These are phyloP conservation scores for Posidonia australis DNA, from an alignment of 106 monocot species.

Conservation along the genomic window DNA sequence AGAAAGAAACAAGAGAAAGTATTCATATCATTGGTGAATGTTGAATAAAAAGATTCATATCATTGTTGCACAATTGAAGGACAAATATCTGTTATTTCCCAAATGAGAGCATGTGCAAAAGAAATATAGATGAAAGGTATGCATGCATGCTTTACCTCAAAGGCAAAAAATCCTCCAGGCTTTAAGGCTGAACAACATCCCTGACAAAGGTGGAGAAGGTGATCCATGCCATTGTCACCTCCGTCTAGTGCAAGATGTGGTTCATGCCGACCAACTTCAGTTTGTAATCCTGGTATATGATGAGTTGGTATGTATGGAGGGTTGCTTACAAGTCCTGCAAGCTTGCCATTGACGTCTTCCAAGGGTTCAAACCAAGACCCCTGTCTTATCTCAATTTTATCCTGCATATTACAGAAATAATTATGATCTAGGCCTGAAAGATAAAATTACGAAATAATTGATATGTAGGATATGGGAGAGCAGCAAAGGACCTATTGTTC, in stretches of 20 bases:
- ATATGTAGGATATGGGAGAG: too few relatives aligned
- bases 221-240: slow-evolving; percentile 56
- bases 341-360: slow-evolving; percentile 57
- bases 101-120: too few relatives aligned
- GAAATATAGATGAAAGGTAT: background rate
- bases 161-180: slow-evolving; percentile 87
- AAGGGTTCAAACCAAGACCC: slow-evolving; percentile 92
- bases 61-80: background rate
- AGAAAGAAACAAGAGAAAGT: background rate
- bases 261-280: slow-evolving; percentile 75
- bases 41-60: background rate
- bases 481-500: too few relatives aligned
- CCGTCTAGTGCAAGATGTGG: slow-evolving; percentile 84
- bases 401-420: slow-evolving; percentile 21
- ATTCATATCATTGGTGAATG: background rate
- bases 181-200: slow-evolving; percentile 46
- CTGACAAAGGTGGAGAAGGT: slow-evolving; percentile 79
- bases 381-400: slow-evolving; percentile 72
- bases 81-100: background rate
- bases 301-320: slow-evolving; percentile 91
- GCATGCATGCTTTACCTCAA: slow-evolving; percentile 50
- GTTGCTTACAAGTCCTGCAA: slow-evolving; percentile 74
- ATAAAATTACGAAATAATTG: background rate
- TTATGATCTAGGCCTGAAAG: background rate
- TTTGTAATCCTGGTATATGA: slow-evolving; percentile 63